Conservation (phyloP, 2,329 filamentous ascomycete species). For the Fusarium torreyae region DNA sequence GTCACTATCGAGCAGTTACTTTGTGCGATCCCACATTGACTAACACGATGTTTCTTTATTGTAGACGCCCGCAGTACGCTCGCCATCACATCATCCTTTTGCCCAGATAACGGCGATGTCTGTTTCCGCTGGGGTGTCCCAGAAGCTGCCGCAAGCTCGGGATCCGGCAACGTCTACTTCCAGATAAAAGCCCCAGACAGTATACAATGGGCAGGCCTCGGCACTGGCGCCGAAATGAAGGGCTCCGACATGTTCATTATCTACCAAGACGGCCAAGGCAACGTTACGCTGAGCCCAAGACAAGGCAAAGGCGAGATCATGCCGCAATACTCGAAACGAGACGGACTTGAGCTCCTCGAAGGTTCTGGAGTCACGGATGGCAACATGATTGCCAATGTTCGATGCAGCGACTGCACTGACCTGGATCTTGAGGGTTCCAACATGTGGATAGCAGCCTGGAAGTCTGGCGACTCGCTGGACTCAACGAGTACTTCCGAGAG, state of each 20-base stretch:
- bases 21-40: background rate
- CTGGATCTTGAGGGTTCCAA: slow-evolving; percentile 61
- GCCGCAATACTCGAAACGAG: slow-evolving; percentile 63
- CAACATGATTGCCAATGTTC: slow-evolving; percentile 73
- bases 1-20: slow-evolving; percentile 7
- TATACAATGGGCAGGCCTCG: slow-evolving; percentile 72
- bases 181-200: slow-evolving; percentile 70
- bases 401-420: slow-evolving; percentile 67
- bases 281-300: slow-evolving; percentile 74
- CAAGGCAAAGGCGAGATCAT: slow-evolving; percentile 62
- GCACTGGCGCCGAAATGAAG: slow-evolving; percentile 69
- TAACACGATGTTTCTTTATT: slow-evolving; percentile 29
- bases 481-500: slow-evolving; percentile 57
- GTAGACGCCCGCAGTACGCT: slow-evolving; percentile 43
- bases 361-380: slow-evolving; percentile 70
- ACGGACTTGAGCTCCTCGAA: slow-evolving; percentile 67
- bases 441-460: slow-evolving; percentile 71
- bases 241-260: slow-evolving; percentile 74
- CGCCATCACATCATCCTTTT: slow-evolving; percentile 56
- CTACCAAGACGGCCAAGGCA: slow-evolving; percentile 70
- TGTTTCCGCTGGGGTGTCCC: slow-evolving; percentile 73
- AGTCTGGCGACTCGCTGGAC: slow-evolving; percentile 61
- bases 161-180: slow-evolving; percentile 71
- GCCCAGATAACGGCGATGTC: slow-evolving; percentile 59
- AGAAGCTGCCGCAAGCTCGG: slow-evolving; percentile 61